Evolutionary conservation across 768 basidiomycete species (phyloP).

Genomic region (Kwoniella mangroviensis): DNA sequence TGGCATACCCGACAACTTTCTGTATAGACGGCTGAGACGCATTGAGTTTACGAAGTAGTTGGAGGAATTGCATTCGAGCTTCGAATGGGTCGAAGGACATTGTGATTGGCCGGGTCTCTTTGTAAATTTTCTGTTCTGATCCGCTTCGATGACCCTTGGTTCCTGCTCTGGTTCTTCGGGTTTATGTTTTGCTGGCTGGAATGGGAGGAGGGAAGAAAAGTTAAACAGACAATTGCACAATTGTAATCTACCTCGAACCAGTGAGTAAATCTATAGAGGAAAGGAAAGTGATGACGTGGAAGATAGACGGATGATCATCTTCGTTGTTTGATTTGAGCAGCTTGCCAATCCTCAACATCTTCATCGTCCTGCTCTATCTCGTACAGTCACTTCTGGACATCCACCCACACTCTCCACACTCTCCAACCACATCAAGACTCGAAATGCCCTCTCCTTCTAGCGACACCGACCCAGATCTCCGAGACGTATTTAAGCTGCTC

Average conservation of each 20-base stretch:
- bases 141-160: too few species aligned
- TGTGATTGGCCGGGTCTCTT: background rate
- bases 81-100: constrained; percentile 57
- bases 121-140: background rate
- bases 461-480: constrained; percentile 34
- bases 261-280: background rate
- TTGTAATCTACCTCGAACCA: background rate
- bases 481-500: constrained; percentile 39
- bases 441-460: background rate
- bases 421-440: too few species aligned
- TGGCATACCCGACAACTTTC: constrained; percentile 80
- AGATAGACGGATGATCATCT: too few species aligned
- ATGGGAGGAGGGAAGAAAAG: background rate
- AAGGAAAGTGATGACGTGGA: constrained; percentile 29
- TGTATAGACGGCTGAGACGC: constrained; percentile 88
- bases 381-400: too few species aligned
- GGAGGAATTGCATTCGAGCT: constrained; percentile 71
- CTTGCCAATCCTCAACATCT: too few species aligned
- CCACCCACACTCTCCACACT: too few species aligned
- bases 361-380: too few species aligned
- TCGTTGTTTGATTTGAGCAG: too few species aligned
- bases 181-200: background rate
- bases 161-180: background rate
- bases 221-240: background rate
- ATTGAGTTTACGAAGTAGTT: constrained; percentile 67